These are phyloP conservation scores for Aeminium ludgeri DNA, from an alignment of 495 filamentous ascomycete genomes.

Conservation along the genomic window DNA sequence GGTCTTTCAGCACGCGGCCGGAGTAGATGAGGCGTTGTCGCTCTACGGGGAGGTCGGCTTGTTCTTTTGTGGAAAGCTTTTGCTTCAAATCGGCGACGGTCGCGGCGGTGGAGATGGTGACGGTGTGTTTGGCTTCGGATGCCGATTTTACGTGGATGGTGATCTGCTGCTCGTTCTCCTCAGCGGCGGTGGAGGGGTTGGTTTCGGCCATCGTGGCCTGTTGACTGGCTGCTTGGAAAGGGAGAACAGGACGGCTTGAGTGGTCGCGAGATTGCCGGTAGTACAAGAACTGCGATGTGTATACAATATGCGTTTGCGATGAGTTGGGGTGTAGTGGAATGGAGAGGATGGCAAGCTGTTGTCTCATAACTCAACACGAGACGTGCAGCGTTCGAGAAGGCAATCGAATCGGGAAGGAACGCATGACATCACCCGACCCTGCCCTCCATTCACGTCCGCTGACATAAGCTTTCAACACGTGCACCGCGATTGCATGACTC, in stretches of 20 bases:
- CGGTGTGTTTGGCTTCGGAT: slow-evolving; percentile 61
- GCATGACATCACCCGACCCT: no score
- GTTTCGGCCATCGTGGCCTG: slow-evolving; percentile 13
- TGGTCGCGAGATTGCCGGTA: not conserved
- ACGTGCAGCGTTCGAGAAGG: not conserved
- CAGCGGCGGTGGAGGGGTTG: slow-evolving; percentile 28
- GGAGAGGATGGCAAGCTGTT: no score
- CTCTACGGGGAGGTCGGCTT: slow-evolving; percentile 68
- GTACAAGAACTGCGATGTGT: not conserved
- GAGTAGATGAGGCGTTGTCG: slow-evolving; percentile 94
- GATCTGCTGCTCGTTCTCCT: slow-evolving; percentile 43
- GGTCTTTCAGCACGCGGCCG: slow-evolving; percentile 87
- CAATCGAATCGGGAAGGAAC: no score
- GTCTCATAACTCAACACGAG: not conserved
- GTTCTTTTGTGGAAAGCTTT: slow-evolving; percentile 63
- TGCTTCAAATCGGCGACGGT: slow-evolving; percentile 74
- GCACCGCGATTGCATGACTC: no score
- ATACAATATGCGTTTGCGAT: no score
- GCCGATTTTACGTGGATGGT: slow-evolving; percentile 93
- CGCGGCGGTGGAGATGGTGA: slow-evolving; percentile 63
- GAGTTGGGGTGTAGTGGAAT: no score
- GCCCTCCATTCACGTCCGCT: no score
- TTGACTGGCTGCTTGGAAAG: no score
- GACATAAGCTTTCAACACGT: no score
- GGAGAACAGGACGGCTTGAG: not conserved